Percentiles rank a stretch among this genome's conserved stretches.
phyloP scores from a whole-genome alignment of 2,329 filamentous ascomycete genomes.

The Gremmenia infestans region DNA sequence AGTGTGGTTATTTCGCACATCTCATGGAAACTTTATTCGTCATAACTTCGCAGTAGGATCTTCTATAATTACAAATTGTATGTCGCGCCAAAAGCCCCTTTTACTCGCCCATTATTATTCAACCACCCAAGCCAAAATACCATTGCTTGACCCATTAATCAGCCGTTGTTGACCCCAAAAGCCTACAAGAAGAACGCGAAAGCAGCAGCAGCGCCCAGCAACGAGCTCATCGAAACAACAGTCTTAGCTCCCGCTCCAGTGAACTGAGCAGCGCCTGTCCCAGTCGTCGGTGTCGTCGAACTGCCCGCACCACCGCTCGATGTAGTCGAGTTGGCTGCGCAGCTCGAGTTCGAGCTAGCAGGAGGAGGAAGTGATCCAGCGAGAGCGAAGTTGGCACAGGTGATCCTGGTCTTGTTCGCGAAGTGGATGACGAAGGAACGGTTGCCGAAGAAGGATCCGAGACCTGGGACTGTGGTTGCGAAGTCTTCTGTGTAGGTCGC shows the following conservation, averaged over 20 bases:
- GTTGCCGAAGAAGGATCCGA: slow-evolving; percentile 58
- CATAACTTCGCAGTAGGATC: neutral
- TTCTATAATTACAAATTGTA: neutral
- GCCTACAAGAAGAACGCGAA: slow-evolving; percentile 4
- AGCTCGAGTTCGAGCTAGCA: neutral
- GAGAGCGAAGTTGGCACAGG: slow-evolving; percentile 56
- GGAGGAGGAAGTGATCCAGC: neutral
- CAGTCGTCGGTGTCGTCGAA: neutral
- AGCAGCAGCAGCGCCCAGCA: slow-evolving; percentile 1
- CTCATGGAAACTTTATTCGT: no score
- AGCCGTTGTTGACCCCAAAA: neutral
- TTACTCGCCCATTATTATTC: neutral
- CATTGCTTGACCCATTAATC: neutral
- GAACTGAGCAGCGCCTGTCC: neutral
- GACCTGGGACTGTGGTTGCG: slow-evolving; percentile 47
- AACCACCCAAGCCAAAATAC: neutral
- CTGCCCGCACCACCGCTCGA: neutral
- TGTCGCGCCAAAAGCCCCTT: neutral
- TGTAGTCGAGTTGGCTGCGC: neutral
- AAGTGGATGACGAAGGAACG: slow-evolving; percentile 61
- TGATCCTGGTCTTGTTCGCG: slow-evolving; percentile 57
- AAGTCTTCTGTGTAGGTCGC: slow-evolving; percentile 52
- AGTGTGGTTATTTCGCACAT: no score
- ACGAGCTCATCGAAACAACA: neutral
- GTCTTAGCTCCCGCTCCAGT: slow-evolving; percentile 1